A percentile compares a stretch with the other conserved stretches of the same genome.
phyloP scores from a whole-genome alignment of 805 yeast genomes.

The Monosporozyma unispora region DNA sequence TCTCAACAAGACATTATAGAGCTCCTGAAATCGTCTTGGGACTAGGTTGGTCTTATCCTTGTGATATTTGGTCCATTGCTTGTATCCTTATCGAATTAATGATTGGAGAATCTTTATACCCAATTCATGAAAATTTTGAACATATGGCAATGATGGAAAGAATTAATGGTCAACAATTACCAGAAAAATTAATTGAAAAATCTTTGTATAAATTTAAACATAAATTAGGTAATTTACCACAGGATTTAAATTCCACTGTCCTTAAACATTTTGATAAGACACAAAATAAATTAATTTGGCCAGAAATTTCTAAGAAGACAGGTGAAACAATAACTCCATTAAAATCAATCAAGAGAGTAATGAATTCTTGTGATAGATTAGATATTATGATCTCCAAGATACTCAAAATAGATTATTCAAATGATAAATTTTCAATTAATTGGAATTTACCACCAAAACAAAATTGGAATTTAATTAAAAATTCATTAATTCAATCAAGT shows the following conservation, averaged over 20 bases:
- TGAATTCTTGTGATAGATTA: conserved; percentile 23
- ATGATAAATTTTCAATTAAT: conserved; percentile 21
- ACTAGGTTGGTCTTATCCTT: conserved; percentile 93
- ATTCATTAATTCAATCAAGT: conserved; percentile 1
- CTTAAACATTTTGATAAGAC: conserved; percentile 25
- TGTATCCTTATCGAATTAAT: conserved; percentile 85
- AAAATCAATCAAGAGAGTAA: conserved; percentile 26
- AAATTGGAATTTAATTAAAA: conserved; percentile 23
- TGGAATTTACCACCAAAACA: conserved; percentile 26
- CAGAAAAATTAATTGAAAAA: conserved; percentile 29
- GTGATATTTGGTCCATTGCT: conserved; percentile 96
- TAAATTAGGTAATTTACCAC: conserved; percentile 27
- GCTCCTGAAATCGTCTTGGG: conserved; percentile 96
- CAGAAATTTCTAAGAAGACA: conserved; percentile 20
- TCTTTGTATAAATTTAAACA: conserved; percentile 27
- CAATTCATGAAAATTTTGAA: conserved; percentile 89
- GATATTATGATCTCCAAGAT: conserved; percentile 25
- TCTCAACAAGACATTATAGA: conserved; percentile 90
- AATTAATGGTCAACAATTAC: conserved; percentile 49
- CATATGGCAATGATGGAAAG: conserved; percentile 94
- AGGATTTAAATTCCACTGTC: conserved; percentile 27
- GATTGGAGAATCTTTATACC: conserved; percentile 90
- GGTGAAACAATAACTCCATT: conserved; percentile 23
- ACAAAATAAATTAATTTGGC: conserved; percentile 22
- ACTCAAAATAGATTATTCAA: conserved; percentile 22